These are phyloP conservation scores for Onygenales sp. DNA, from an alignment of 2,329 filamentous ascomycete genomes.

Conservation along the genomic window DNA sequence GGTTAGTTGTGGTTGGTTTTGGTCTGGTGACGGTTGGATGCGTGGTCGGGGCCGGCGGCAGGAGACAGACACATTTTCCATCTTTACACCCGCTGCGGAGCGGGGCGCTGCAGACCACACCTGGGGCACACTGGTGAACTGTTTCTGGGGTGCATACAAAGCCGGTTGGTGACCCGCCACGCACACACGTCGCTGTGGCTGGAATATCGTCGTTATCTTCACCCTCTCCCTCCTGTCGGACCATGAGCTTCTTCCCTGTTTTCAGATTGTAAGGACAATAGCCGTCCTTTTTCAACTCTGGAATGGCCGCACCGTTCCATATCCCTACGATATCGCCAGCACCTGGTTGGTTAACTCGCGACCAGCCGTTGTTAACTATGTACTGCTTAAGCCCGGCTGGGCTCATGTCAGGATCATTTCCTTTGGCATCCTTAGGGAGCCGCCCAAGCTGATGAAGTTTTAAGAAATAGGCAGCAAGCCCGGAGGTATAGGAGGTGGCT, in stretches of 20 bases:
- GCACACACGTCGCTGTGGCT: not conserved
- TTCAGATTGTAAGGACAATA: conserved; percentile 4
- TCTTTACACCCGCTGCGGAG: not conserved
- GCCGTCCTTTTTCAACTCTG: not conserved
- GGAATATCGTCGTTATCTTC: not conserved
- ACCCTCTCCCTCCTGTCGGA: conserved; percentile 1
- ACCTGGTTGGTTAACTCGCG: not conserved
- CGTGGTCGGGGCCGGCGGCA: not conserved
- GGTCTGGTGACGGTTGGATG: not conserved
- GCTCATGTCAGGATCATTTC: conserved; percentile 8
- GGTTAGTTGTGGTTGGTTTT: not conserved
- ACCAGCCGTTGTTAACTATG: conserved; percentile 5
- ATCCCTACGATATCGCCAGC: not conserved
- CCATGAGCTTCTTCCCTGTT: not conserved
- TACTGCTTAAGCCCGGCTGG: conserved; percentile 5
- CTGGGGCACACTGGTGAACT: conserved; percentile 1
- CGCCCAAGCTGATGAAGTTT: conserved; percentile 6
- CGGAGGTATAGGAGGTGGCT: conserved; percentile 7
- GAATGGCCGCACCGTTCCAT: conserved; percentile 5
- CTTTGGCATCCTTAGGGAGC: conserved; percentile 1
- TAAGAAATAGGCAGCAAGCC: conserved; percentile 8
- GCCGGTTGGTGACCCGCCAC: conserved; percentile 1
- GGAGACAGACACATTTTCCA: conserved; percentile 3
- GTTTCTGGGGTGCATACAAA: conserved; percentile 4
- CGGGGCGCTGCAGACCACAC: conserved; percentile 3